A percentile compares a stretch with the other conserved stretches of the same genome.
Evolutionary conservation across 495 filamentous ascomycete species (phyloP).

Genomic region (Aspergillus diversus): DNA sequence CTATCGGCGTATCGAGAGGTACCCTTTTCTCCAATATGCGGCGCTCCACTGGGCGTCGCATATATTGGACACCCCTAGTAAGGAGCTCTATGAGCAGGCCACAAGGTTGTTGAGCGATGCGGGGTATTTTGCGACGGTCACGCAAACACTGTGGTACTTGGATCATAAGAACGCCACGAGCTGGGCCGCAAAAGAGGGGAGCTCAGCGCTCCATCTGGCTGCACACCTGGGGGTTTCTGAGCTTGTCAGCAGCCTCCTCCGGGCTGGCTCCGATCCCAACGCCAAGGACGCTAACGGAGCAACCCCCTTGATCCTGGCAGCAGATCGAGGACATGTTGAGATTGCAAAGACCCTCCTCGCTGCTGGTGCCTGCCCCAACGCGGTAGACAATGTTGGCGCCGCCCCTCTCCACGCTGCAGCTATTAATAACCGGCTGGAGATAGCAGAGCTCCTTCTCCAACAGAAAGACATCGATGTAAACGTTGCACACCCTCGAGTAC

Average conservation of each 20-base stretch:
- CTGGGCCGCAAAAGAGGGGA: constrained; percentile 13
- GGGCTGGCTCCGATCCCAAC: not conserved
- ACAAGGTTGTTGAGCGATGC: not conserved
- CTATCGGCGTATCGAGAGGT: not conserved
- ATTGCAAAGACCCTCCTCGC: constrained; percentile 2
- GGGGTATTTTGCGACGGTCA: not conserved
- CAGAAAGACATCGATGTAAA: constrained; percentile 11
- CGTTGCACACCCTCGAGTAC: not conserved
- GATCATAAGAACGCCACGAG: constrained; percentile 4
- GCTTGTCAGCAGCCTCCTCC: not conserved
- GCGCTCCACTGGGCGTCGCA: constrained; percentile 15
- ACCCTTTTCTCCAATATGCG: constrained; percentile 16
- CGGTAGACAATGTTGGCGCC: constrained; percentile 8
- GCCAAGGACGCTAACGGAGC: constrained; percentile 6
- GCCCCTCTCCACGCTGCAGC: not conserved
- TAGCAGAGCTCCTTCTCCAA: not conserved
- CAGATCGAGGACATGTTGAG: not conserved
- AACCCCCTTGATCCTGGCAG: constrained; percentile 6
- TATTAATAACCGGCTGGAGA: not conserved
- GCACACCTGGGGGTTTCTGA: constrained; percentile 5
- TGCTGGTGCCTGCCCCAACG: constrained; percentile 1
- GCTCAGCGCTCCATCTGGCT: constrained; percentile 11
- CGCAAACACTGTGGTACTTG: constrained; percentile 14
- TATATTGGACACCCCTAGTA: not conserved
- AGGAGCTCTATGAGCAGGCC: not conserved